Evolutionary conservation across 208 protist genomes (phyloP).

Genomic region (Trypanosoma congolense): DNA sequence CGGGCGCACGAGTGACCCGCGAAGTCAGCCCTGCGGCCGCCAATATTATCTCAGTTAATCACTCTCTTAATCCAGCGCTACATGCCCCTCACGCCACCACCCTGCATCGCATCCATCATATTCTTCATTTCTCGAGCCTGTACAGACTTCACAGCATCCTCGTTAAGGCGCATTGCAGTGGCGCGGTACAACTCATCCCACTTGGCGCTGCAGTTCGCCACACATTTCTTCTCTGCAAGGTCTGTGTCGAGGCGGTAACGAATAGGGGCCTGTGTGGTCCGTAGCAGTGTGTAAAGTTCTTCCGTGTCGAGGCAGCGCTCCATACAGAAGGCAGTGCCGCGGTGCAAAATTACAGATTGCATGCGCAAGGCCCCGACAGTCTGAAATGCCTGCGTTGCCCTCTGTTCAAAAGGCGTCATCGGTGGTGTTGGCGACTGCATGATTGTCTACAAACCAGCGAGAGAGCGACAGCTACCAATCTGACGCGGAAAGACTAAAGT

Average conservation of each 20-base stretch:
- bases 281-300: slow-evolving; percentile 82
- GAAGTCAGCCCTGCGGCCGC: no score
- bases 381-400: slow-evolving; percentile 60
- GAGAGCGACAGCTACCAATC: no score
- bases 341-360: slow-evolving; percentile 53
- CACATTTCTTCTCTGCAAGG: slow-evolving; percentile 82
- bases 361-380: slow-evolving; percentile 42
- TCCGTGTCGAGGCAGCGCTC: slow-evolving; percentile 81
- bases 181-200: slow-evolving; percentile 60
- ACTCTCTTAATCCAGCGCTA: neutral
- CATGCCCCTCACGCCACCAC: slow-evolving; percentile 1
- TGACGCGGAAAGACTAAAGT: no score
- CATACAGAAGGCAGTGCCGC: slow-evolving; percentile 57
- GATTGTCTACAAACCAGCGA: neutral
- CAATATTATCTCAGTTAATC: no score
- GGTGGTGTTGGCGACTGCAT: slow-evolving; percentile 61
- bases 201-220: slow-evolving; percentile 67
- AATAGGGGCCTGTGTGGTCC: slow-evolving; percentile 77
- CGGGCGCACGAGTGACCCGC: no score
- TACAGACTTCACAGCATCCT: slow-evolving; percentile 39
- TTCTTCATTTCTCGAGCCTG: slow-evolving; percentile 53
- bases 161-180: slow-evolving; percentile 44
- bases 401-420: slow-evolving; percentile 73
- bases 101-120: slow-evolving; percentile 59
- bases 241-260: slow-evolving; percentile 70